Conservation (phyloP, 352 stramenopile genomes). For the Phytophthora brassicae region DNA sequence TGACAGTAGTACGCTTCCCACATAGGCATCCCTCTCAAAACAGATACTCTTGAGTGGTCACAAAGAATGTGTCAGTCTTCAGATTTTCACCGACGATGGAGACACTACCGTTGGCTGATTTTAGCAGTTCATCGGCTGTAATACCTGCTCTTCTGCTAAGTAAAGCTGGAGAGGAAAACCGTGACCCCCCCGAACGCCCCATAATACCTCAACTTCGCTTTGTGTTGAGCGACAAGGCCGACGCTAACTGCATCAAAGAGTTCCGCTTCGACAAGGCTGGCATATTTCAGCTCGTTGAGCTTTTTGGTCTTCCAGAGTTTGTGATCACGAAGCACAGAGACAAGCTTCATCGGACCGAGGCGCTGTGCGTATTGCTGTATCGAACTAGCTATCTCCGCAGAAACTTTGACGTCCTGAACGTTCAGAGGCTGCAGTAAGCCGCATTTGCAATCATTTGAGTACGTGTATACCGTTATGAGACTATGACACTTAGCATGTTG, state of each 20-base stretch:
- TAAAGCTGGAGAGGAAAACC: neutral
- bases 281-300: slow-evolving; percentile 12
- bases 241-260: too few species aligned
- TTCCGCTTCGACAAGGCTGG: slow-evolving; percentile 14
- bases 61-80: too few species aligned
- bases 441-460: too few species aligned
- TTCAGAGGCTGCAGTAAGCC: slow-evolving; percentile 7
- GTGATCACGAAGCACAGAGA: slow-evolving; percentile 7
- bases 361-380: too few species aligned
- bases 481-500: neutral
- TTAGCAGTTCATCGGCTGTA: neutral
- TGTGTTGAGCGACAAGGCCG: too few species aligned
- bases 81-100: neutral
- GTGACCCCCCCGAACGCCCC: too few species aligned
- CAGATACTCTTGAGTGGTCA: too few species aligned
- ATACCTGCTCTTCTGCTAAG: neutral
- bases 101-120: neutral
- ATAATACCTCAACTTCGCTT: too few species aligned
- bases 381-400: too few species aligned
- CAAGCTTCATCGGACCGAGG: slow-evolving; percentile 10
- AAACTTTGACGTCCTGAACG: too few species aligned
- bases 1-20: neutral
- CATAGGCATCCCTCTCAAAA: too few species aligned
- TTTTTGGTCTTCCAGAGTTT: slow-evolving; percentile 9
- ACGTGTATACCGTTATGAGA: slow-evolving; percentile 1